These are phyloP conservation scores for Suillus clintonianus DNA, from an alignment of 768 basidiomycete species.

Conservation along the genomic window DNA sequence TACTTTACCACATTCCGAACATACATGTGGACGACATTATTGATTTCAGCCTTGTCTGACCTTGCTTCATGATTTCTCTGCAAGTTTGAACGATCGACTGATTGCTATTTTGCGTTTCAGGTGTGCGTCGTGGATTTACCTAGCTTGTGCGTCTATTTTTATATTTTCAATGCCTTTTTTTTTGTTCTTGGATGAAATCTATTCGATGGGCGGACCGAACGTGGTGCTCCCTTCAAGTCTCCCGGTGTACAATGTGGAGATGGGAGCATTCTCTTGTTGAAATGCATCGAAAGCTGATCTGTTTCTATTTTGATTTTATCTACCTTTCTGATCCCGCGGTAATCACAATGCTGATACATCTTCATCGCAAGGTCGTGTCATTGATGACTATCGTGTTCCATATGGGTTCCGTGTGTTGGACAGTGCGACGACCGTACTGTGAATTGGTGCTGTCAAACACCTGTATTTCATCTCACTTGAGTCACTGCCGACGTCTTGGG, in stretches of 20 bases:
- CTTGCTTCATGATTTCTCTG: conserved; percentile 11
- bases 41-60: conserved; percentile 96
- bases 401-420: not conserved
- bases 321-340: not conserved
- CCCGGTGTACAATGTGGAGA: conserved; percentile 79
- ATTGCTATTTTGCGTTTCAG: conserved; percentile 8
- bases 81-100: not conserved
- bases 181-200: conserved; percentile 59
- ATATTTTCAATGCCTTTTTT: conserved; percentile 9
- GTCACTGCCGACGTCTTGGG: no score
- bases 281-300: conserved; percentile 77
- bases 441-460: no score
- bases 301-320: conserved; percentile 10
- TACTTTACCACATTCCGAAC: conserved; percentile 91
- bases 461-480: not conserved
- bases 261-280: conserved; percentile 70
- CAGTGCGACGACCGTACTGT: not conserved
- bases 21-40: conserved; percentile 65
- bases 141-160: conserved; percentile 15
- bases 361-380: not conserved
- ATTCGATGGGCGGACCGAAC: conserved; percentile 90
- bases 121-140: not conserved
- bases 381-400: not conserved
- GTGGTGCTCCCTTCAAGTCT: conserved; percentile 61
- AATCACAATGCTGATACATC: not conserved